A percentile compares a stretch with the other conserved stretches of the same genome.
These are phyloP conservation scores for Alternaria ventricosa DNA, from an alignment of 2,329 filamentous ascomycete genomes.

Conservation along the genomic window DNA sequence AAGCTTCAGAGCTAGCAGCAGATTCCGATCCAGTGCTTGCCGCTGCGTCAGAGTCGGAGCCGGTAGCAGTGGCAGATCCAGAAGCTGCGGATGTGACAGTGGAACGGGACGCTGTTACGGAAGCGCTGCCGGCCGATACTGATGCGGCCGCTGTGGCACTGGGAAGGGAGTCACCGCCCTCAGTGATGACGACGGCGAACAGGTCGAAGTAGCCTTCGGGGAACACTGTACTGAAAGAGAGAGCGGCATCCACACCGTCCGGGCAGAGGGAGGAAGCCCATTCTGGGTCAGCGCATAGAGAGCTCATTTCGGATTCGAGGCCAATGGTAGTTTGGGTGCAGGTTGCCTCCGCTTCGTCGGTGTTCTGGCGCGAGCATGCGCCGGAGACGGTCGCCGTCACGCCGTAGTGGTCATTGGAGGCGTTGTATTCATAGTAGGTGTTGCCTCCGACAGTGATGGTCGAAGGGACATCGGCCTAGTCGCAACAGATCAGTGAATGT, in stretches of 20 bases:
- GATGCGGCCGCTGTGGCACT: slow-evolving; percentile 29
- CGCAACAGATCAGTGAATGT: not conserved
- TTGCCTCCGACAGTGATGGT: slow-evolving; percentile 25
- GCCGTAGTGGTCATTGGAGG: slow-evolving; percentile 8
- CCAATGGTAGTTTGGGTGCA: slow-evolving; percentile 23
- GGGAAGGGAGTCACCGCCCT: slow-evolving; percentile 33
- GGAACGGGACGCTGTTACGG: not conserved
- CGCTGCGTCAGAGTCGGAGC: not conserved
- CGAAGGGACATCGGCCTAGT: not conserved
- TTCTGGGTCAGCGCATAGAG: slow-evolving; percentile 11
- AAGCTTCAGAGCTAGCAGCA: slow-evolving; percentile 4
- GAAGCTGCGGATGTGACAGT: slow-evolving; percentile 7
- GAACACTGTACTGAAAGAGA: not conserved
- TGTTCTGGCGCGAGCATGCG: slow-evolving; percentile 18
- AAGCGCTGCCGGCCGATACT: slow-evolving; percentile 18
- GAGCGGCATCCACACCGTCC: not conserved
- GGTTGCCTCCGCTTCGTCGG: slow-evolving; percentile 17
- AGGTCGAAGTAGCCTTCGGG: slow-evolving; percentile 20
- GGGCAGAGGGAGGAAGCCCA: not conserved
- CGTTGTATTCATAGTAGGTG: slow-evolving; percentile 24
- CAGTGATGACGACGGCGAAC: slow-evolving; percentile 35
- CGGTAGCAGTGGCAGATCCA: not conserved
- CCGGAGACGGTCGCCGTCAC: slow-evolving; percentile 15
- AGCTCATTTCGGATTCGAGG: slow-evolving; percentile 7
- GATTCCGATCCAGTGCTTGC: slow-evolving; percentile 2